Evolutionary conservation across 306 rosid species (phyloP), one percentile per base, ranked within the genome.

Genomic region (Rosa persica): DNA sequence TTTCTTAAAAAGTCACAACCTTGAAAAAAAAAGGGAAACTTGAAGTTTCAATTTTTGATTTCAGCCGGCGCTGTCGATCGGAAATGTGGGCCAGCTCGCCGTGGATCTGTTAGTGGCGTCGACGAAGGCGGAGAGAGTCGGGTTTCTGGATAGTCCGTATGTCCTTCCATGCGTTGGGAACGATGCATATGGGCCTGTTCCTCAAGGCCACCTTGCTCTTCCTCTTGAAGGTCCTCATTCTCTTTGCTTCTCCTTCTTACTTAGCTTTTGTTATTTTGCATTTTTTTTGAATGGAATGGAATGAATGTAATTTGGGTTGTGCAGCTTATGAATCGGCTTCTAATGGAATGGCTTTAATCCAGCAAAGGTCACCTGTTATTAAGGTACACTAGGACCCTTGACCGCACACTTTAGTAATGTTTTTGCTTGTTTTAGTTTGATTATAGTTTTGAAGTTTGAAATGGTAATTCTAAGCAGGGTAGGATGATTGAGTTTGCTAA

Each of bases 141-240:
- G 97, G 60, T 88, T 79, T 83, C 89, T 94, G 84, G 98, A 94
- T 38, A 86, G 81, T 81, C 94, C 97, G 49, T 81, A 68, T 66
- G 90, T 92, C 86, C 91, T 92, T 19, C 97, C 98, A 0, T 94
- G 98, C 75, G 89, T 95, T 73, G 98, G 98, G 20, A 95, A 95
- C 75, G 94, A 91, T 80, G 98, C 98, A 57, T 95, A 89, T 81
- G 97, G 89, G 73, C 90, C 93, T 54, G 20, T 84, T 78, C 97
- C 98, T 39, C 88, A 83, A 34, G 97, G 98, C 57, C 87, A 88
- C 36, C 93, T 95, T 40, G 92, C 96, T 70, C 95, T 95, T 74
- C 92, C 96, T 81, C 93, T 92, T 58, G 97, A 92, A 95, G 98
- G 98, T 95, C 27, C 57, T 81, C 20, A 51, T 70, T 55, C 12